Evolutionary conservation across 768 basidiomycete species (phyloP), one percentile per base, ranked within the genome.

Genomic region (Strobilomyces dryophilus): DNA sequence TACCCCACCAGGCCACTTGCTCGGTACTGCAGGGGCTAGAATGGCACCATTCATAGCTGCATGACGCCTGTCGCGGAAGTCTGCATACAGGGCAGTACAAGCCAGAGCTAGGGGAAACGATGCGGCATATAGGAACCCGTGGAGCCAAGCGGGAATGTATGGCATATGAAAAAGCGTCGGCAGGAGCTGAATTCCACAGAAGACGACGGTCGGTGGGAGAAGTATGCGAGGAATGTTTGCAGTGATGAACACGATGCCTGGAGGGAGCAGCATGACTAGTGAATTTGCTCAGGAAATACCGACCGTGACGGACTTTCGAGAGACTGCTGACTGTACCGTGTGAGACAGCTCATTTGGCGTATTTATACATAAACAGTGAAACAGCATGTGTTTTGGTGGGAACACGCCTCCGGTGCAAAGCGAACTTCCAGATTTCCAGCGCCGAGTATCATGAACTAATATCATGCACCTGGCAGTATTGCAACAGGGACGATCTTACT

Each of bases 1-100:
- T 7, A 79, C 34, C 32, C 72, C 71, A 26, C 71, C 72, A 4
- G 72, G 71, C 71, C 67, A 71, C 37, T 56, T 66, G 51, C 67
- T 71, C 3, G 61, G 51, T 18, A 74, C 67, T 21, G 21, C 50
- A 6, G 74, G 75, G 5, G 74, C 64, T 14, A 71, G 45, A 17
- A 67, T 53, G 6, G 73, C 73, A 8, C 71, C 70, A 31, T 51
- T 53, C 15, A 45, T 21, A 5, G 43, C 49, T 39, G 62, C 62
- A 17, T 55, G 53, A 2, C 51, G 61, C 24, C 29, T 54, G 26
- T 65, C 53, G 5, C 36, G 47, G 26, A 47, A 21, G 17, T 65
- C 55, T 35, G 54, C 41, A 41, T 57, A 59, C 8, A 59, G 20
- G 18, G 58, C 54, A 20, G 47, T 57, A 9, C 50, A 52, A 2